Percentiles rank a stretch among this genome's conserved stretches.
These are phyloP conservation scores for apple (Malus domestica) DNA, from an alignment of 306 rosid genomes.

Conservation along the genomic window DNA sequence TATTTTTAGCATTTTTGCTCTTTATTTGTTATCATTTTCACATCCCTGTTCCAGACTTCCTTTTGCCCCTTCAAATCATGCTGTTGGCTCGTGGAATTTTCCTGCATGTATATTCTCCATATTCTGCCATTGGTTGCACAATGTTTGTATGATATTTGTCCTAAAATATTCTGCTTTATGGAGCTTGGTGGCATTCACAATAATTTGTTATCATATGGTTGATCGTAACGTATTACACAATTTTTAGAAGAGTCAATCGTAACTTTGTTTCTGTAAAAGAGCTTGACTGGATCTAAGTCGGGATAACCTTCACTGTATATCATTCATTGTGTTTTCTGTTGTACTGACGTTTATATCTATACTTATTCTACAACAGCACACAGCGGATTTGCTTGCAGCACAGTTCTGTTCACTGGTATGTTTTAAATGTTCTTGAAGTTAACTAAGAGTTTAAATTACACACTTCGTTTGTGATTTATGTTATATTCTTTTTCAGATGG, in stretches of 20 bases:
- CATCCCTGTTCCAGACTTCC: background rate
- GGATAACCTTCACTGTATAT: background rate
- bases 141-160: background rate
- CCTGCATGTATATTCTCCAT: background rate
- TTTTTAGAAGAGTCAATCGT: background rate
- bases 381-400: slow-evolving; percentile 71
- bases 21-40: background rate
- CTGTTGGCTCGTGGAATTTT: background rate
- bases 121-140: background rate
- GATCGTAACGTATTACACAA: background rate
- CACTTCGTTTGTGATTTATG: background rate
- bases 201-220: background rate
- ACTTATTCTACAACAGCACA: slow-evolving; percentile 55
- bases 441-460: background rate
- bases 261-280: background rate
- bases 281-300: background rate
- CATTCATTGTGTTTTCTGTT: slow-evolving; percentile 13
- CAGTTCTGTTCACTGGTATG: slow-evolving; percentile 73
- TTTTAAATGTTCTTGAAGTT: slow-evolving; percentile 5
- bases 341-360: slow-evolving; percentile 22
- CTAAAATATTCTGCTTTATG: background rate
- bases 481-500: slow-evolving; percentile 47
- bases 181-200: background rate
- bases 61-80: background rate
- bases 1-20: background rate